Conservation (phyloP, 306 rosid species). For the Vigna hirtella region DNA sequence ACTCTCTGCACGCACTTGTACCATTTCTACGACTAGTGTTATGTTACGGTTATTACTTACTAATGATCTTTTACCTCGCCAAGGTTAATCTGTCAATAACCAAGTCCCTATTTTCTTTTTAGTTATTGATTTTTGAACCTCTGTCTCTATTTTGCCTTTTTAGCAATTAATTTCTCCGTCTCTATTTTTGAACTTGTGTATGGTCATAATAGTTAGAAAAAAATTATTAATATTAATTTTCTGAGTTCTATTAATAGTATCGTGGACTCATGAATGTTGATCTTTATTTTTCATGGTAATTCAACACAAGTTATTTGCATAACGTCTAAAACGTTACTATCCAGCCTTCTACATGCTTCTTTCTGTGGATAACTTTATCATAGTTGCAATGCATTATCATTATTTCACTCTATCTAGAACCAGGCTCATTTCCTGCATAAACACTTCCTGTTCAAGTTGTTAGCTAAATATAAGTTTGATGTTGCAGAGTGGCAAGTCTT, state of each 20-base stretch:
- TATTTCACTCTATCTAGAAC: constrained; percentile 26
- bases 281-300: background rate
- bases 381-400: constrained; percentile 22
- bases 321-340: constrained; percentile 8
- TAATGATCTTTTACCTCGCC: background rate
- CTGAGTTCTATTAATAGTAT: constrained; percentile 9
- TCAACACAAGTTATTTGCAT: background rate
- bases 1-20: constrained; percentile 18
- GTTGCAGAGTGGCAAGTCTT: constrained; percentile 97
- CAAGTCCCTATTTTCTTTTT: constrained; percentile 22
- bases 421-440: constrained; percentile 8
- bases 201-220: background rate
- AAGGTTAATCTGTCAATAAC: constrained; percentile 24
- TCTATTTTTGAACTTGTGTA: background rate
- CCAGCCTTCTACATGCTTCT: background rate
- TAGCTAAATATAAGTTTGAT: constrained; percentile 44
- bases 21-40: constrained; percentile 15
- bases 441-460: constrained; percentile 29
- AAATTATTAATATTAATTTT: background rate
- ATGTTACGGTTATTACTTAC: background rate
- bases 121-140: background rate
- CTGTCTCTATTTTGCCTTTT: constrained; percentile 3
- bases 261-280: background rate
- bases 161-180: background rate
- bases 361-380: background rate